Evolutionary conservation across 257 asterid genomes (phyloP), one percentile per base, ranked within the genome.

Genomic region (Fraxinus excelsior): DNA sequence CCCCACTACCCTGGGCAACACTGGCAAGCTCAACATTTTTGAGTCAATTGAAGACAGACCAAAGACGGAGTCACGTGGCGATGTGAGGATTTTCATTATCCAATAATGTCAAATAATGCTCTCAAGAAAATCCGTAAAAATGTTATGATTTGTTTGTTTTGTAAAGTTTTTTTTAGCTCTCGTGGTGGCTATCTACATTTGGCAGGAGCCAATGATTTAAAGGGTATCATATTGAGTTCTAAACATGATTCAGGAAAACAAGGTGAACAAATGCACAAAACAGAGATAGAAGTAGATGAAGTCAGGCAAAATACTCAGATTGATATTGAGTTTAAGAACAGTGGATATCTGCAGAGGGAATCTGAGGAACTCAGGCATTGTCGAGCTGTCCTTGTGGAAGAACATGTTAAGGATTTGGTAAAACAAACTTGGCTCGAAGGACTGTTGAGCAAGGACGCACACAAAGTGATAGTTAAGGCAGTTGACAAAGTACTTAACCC

Each of bases 351-450:
- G 71, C 83, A 75, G 67, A 83, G 74, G 78, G 93, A 89, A 34
- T 78, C 90, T 7, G 88, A 80, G 80, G 87, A 85, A 46, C n/a
- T 79, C 70, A 90, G 87, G 72, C 66, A 74, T 70, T 91, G 93
- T 79, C 90, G 84, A 64, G 77, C 90, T 37, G 90, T 91, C 44
- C 96, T 95, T 74, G 88, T 91, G 66, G 98, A 91, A n/a, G 98
- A 91, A n/a, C 82, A 73, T 78, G 85, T 95, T 68, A 95, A 95
- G 75, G 97, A 93, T 40, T 81, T 95, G 84, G 76, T 95, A 76
- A 91, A 74, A 76, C 98, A 97, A 74, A 81, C 88, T 42, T 95
- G 98, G 99, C 85, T 80, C 2, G 83, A 86, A 67, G 97, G 99
- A 32, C 81, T 85, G 74, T 71, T 93, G 84, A 93, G 91, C 88